Base-by-base conservation (phyloP, 805 yeast species). In the Sugiyamaella americana region DNA sequence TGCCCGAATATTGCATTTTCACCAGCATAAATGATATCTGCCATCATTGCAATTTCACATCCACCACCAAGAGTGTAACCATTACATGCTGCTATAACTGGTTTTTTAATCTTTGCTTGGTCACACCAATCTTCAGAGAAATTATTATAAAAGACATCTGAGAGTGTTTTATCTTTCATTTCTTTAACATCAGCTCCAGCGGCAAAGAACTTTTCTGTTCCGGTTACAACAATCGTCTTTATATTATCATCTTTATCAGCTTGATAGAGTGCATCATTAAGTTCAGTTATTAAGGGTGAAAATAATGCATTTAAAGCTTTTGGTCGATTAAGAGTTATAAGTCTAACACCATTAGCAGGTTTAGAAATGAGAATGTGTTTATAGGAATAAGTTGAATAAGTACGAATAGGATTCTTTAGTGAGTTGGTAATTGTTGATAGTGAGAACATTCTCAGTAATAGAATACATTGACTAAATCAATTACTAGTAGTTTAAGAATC, bases 51-150 rank as follows among this genome's bases (percentile, higher is more conserved):
- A 34, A 75, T 58, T 56, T 75, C 80, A 49, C 76, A 74, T 18
- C 80, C 80, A 17, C 80, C 80, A 22, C 80, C 80, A 10, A 76
- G 67, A 2, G 79, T 78, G 51, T 60, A 74, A 8, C 80, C 80
- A 51, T 71, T 73, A 34, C 76, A 78, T 3, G 79, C 80, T 17
- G 77, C 76, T 43, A 75, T 68, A 36, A 75, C 57, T n/a, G 80
- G 80, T 59, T 74, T 70, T 48, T 63, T 61, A 51, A 69, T 59
- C 20, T 51, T 48, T 16, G 66, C 58, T 26, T 73, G 59, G 34
- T 66, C 64, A 19, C 66, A 56, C 75, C 77, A 72, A 43, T 59
- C 54, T 29, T 63, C 67, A 38, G 72, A 61, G 55, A 66, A 70
- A 51, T 66, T 62, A 30, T 51, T 50, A 41, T 61, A 61, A 22